These are phyloP conservation scores for Trichoderma sp. DNA, from an alignment of 2,329 filamentous ascomycete genomes.

Conservation along the genomic window DNA sequence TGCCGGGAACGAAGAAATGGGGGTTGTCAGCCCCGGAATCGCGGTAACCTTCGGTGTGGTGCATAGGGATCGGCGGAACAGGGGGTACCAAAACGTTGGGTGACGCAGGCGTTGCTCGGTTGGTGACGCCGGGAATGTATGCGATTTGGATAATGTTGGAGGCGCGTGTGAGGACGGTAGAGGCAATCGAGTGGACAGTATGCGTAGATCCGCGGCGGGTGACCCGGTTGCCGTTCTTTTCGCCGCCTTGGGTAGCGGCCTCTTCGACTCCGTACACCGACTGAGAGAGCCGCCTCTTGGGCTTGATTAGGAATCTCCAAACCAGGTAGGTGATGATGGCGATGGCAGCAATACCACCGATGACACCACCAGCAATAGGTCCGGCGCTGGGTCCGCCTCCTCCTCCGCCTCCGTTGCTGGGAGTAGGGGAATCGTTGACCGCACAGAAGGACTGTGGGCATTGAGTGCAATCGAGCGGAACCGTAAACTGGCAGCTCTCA, in stretches of 20 bases:
- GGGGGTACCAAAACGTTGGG: conserved; percentile 81
- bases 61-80: conserved; percentile 83
- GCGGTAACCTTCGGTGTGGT: conserved; percentile 46
- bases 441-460: conserved; percentile 51
- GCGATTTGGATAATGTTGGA: conserved; percentile 99
- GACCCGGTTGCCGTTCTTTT: conserved; percentile 48
- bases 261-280: conserved; percentile 58
- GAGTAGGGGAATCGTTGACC: conserved; percentile 26
- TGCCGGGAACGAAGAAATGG: conserved; percentile 89
- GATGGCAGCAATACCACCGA: conserved; percentile 77
- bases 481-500: conserved; percentile 46
- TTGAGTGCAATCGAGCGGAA: conserved; percentile 45
- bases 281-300: conserved; percentile 60
- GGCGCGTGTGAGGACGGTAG: conserved; percentile 89
- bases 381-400: conserved; percentile 65
- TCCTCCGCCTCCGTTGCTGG: conserved; percentile 22
- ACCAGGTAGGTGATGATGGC: conserved; percentile 74
- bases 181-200: conserved; percentile 88
- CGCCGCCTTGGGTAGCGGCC: conserved; percentile 40
- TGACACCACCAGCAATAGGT: conserved; percentile 86
- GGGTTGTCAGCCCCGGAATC: conserved; percentile 67
- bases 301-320: conserved; percentile 86
- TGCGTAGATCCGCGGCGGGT: conserved; percentile 71
- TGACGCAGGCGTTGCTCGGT: conserved; percentile 81
- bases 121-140: conserved; percentile 96